A percentile compares a stretch with the other conserved stretches of the same genome.
These are phyloP conservation scores for Dictyophora rubrovolvata DNA, from an alignment of 768 basidiomycete genomes.

Conservation along the genomic window DNA sequence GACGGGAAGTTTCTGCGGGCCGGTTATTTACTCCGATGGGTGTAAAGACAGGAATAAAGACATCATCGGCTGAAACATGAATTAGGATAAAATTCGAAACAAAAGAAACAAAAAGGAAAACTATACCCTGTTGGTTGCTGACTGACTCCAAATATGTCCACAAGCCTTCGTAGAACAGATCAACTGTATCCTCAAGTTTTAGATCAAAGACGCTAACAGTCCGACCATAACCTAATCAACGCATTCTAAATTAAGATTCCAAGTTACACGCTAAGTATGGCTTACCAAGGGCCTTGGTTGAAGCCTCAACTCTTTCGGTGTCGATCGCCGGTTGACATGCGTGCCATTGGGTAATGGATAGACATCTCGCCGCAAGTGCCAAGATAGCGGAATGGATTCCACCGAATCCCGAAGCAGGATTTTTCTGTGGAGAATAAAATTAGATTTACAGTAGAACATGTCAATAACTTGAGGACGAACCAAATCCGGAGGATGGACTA, in stretches of 20 bases:
- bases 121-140: constrained; percentile 57
- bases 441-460: constrained; percentile 35
- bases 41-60: constrained; percentile 62
- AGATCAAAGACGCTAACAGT: constrained; percentile 43
- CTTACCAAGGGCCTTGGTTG: constrained; percentile 44
- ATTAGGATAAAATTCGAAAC: neutral
- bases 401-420: constrained; percentile 57
- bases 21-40: constrained; percentile 50
- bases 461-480: constrained; percentile 32
- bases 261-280: neutral
- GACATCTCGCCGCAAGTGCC: constrained; percentile 58
- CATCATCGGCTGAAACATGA: constrained; percentile 39
- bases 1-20: constrained; percentile 43
- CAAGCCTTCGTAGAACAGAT: constrained; percentile 48
- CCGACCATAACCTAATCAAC: constrained; percentile 29
- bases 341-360: constrained; percentile 51
- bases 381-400: constrained; percentile 75
- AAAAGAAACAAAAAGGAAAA: constrained; percentile 7
- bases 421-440: constrained; percentile 19
- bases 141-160: constrained; percentile 60
- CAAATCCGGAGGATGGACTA: constrained; percentile 68
- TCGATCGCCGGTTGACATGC: constrained; percentile 57
- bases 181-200: constrained; percentile 43
- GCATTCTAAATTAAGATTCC: neutral
- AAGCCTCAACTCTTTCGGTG: constrained; percentile 46